Base-by-base conservation (phyloP, 1,139 yeast species). In the Meyerozyma smithsonii region DNA sequence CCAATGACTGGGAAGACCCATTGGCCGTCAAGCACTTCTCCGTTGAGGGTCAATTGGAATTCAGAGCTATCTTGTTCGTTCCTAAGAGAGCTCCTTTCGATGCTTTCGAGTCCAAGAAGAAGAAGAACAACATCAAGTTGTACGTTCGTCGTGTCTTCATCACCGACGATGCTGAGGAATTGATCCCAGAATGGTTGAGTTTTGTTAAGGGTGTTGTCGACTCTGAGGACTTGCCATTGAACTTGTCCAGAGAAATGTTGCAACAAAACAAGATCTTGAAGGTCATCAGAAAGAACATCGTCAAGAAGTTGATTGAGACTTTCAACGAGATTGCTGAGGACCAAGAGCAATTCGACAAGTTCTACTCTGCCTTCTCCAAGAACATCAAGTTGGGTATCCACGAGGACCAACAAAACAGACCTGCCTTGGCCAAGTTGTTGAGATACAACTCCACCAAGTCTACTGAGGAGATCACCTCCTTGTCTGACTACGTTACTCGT, bases 1-100 rank as follows among this genome's bases (percentile, higher is more conserved):
- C 98, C 44, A 94, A 94, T 73, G 99, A 94, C 72, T 94, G 98
- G 98, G 98, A 92, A 77, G 98, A 92, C 68, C 99, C 97, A 73
- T 82, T 92, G 67, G 97, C 97, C 54, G 97, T 92, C 57, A 94
- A 94, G 82, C 99, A 94, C 77, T 94, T 94, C 78, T 88, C 97
- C 42, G 99, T 94, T 65, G 99, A 94, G 77, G 99, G 99, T 81
- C 98, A 94, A 78, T 83, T 94, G 62, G 99, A 94, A 77, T 94
- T 94, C 82, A 89, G 86, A 77, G 97, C 98, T 50, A 92, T 94
- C 63, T 79, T 94, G 61, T 94, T 88, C 66, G 81, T 94, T 72
- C 99, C 99, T 72, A 89, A 87, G 80, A 89, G 98, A 77, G 97
- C 99, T 59, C 98, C 99, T 70, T 88, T 92, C 64, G 98, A 94